These are phyloP conservation scores for Perkinsus marinus DNA, from an alignment of 169 alveolate genomes.

Conservation along the genomic window DNA sequence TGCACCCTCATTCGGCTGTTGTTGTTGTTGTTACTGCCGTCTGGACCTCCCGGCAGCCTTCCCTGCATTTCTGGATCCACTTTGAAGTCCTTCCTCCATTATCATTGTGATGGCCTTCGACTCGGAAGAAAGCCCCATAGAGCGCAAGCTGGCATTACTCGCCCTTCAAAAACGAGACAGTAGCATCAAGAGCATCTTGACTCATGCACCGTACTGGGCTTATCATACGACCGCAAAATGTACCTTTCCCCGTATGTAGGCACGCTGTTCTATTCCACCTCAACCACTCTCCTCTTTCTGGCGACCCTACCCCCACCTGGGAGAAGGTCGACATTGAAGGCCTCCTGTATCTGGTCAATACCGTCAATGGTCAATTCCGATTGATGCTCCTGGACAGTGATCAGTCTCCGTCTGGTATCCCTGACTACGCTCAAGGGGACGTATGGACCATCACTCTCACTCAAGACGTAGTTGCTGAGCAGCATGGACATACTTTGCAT, in stretches of 20 bases:
- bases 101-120: not conserved
- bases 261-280: not conserved
- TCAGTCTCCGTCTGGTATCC: not conserved
- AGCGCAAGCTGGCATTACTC: not conserved
- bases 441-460: not conserved
- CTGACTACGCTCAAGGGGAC: not conserved
- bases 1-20: too few relatives aligned
- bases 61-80: too few relatives aligned
- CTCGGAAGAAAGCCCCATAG: not conserved
- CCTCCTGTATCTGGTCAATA: not conserved
- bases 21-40: too few relatives aligned
- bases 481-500: not conserved
- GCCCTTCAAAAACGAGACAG: not conserved
- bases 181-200: not conserved
- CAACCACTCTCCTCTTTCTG: not conserved
- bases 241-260: too few relatives aligned
- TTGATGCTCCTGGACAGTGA: not conserved
- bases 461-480: not conserved
- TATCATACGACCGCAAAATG: too few relatives aligned
- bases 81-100: too few relatives aligned
- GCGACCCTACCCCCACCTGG: not conserved
- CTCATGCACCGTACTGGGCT: not conserved
- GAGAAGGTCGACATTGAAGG: not conserved
- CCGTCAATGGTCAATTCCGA: not conserved
- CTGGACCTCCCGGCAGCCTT: too few relatives aligned